Evolutionary conservation across 352 stramenopile genomes (phyloP), one percentile per base, ranked within the genome.

Genomic region (Aphanomyces cochlioides): DNA sequence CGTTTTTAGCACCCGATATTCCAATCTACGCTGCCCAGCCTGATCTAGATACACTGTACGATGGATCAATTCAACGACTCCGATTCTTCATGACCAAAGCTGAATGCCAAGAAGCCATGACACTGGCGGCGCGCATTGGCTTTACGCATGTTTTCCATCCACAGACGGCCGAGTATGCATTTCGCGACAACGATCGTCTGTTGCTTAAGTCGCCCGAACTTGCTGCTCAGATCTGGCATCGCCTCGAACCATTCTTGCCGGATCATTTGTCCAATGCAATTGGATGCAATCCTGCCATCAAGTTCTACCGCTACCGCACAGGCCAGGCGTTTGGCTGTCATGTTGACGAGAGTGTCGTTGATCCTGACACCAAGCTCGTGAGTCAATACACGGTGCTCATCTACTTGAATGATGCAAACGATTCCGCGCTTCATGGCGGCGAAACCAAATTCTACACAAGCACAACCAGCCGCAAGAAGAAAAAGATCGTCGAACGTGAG

Each of bases 321-420:
- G 84, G 84, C 13, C 85, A 93, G 77, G 74, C 80, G 5, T 93
- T 93, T 72, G 85, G 84, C 41, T 92, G 84, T 56, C 84, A 92
- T 64, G 84, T 93, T n/a, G 85, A 93, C 72, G 83, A 92, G 76
- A 93, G 85, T 75, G 82, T 92, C 72, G 79, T 92, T 61, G 84
- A 93, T 67, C 78, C 79, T 4, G 68, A 83, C 59, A 93, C 85
- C 40, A 77, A 81, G 50, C 81, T 78, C 73, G 78, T 87, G 74
- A 93, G 85, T 59, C 83, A 81, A 75, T 92, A 91, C 73, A 93
- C 85, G 7, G 79, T 92, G 72, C 81, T 92, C 43, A 83, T 93
- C 47, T 93, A 92, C 72, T 78, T 93, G 8, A 93, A 92, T 45
- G 85, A 93, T 77, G 59, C 77, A 6, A 74, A 34, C 43, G 85